phyloP scores from a whole-genome alignment of 2,329 filamentous ascomycete species.

The Cadophora malorum region DNA sequence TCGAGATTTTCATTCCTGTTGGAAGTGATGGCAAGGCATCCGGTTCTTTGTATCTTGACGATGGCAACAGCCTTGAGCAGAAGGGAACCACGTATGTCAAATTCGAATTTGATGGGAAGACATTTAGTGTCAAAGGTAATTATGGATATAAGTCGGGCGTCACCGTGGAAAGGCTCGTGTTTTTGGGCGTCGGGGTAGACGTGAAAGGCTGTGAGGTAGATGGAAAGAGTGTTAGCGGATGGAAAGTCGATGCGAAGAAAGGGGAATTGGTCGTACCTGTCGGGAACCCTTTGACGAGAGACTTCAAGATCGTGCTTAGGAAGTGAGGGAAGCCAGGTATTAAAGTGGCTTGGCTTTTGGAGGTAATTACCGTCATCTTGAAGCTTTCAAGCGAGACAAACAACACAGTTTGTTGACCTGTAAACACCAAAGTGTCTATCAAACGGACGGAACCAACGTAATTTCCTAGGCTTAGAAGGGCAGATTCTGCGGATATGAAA shows the following conservation, averaged over 20 bases:
- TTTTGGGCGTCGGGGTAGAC: conserved; percentile 50
- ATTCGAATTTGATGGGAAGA: conserved; percentile 63
- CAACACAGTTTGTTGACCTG: not conserved
- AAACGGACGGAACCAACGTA: too few relatives aligned
- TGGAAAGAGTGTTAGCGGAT: conserved; percentile 18
- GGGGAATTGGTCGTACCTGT: conserved; percentile 30
- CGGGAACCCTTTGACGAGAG: conserved; percentile 26
- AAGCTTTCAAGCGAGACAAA: not conserved
- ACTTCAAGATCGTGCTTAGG: conserved; percentile 26
- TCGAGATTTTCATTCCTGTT: conserved; percentile 74
- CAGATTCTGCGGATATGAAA: not conserved
- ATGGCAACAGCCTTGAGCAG: conserved; percentile 73
- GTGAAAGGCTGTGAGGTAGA: conserved; percentile 27
- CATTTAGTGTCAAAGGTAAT: conserved; percentile 57
- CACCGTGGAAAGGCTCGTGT: conserved; percentile 55
- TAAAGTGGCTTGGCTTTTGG: not conserved
- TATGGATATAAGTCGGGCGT: conserved; percentile 59
- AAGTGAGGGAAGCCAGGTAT: not conserved
- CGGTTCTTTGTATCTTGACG: conserved; percentile 78
- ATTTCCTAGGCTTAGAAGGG: not conserved
- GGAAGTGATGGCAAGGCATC: conserved; percentile 65
- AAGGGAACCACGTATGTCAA: conserved; percentile 59
- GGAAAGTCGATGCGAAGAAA: conserved; percentile 18
- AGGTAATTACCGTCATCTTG: not conserved
- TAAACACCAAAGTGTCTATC: too few relatives aligned